Evolutionary conservation across 2,329 filamentous ascomycete species (phyloP), one percentile per base, ranked within the genome.

Genomic region (Epichloe sibirici): DNA sequence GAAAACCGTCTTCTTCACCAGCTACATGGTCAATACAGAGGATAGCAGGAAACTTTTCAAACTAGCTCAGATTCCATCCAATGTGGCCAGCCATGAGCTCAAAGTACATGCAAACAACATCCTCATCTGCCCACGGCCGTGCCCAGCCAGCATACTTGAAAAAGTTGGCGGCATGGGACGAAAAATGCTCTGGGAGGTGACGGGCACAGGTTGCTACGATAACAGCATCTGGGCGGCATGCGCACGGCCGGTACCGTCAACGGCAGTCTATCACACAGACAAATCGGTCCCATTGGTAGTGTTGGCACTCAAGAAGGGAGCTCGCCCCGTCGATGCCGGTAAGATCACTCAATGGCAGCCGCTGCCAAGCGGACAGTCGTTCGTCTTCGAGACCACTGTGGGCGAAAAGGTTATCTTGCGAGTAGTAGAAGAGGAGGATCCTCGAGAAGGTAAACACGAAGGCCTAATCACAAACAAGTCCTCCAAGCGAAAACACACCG

Each of bases 1-100:
- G 67, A 90, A 90, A 65, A 88, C 83, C 1, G 85, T 95, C 48
- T 89, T 90, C 68, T 96, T 91, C 69, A 96, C 93, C 1, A 89
- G 88, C 48, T 97, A 98, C 69, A 81, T 95, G 68, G 84, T 98
- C 58, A 76, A 76, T 42, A 74, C 81, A 47, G 74, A 79, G 28
- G 88, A 93, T 65, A 85, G 84, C 2, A 79, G 86, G 62, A 81
- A 79, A 52, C 74, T 97, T 39, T 78, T 87, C 52, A 77, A 78
- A 5, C 75, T 95, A n/a, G 81, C 83, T 34, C 69, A 81, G 49
- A 71, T 88, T 21, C 84, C 85, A 4, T 63, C 73, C 4, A 76
- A 78, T 53, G 71, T 82, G 51, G 74, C 81, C 31, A 82, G 86
- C 49, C 76, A 79, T 50, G 88, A 94, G 49, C 72, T 95, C 57